Evolutionary conservation across 352 stramenopile species (phyloP), one percentile per base, ranked within the genome.

Genomic region (Pythium rhizo-oryzae): DNA sequence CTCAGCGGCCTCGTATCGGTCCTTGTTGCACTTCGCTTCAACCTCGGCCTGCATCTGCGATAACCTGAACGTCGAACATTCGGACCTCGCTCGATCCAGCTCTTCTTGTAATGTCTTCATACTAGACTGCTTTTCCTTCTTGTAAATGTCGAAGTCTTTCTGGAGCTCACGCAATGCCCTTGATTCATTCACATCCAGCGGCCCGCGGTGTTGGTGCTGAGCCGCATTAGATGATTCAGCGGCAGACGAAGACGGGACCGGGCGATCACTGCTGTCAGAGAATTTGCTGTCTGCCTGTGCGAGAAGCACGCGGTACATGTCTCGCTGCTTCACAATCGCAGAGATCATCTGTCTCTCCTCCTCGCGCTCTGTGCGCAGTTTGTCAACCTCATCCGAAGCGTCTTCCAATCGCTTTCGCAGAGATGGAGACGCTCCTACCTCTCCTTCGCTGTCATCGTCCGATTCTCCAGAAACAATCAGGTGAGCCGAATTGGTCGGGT

Each of bases 261-360:
- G 25, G 25, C 28, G 30, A n/a, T 58, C 24, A 9, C 58, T 47
- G 35, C 44, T 58, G 47, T 84, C 76, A 15, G 82, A 13, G 50
- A 87, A 92, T 41, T 86, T 82, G 15, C 76, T 90, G 73, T 98
- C 93, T 23, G 94, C 89, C 41, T 98, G 93, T 3, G 88, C 85
- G 13, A 98, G 74, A 21, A 99, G 78, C 25, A 97, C 89, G 43
- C 93, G 89, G 70, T 99, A 99, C 75, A 99, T 94, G 80, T 99
- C 96, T 24, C 97, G 90, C 72, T 99, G 97, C 70, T 98, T 95
- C 12, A 98, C 94, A 61, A 99, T 98, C 4, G 85, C 90, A 18
- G 82, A 76, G 12, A 99, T 95, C 72, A 98, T 90, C 60, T 98
- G 85, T 18, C 87, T 80, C 44, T 92, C 82, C 63, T 92, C 76